A percentile compares a stretch with the other conserved stretches of the same genome.
These are phyloP conservation scores for Aspergillus sp. DNA, from an alignment of 2,329 filamentous ascomycete genomes.

Conservation along the genomic window DNA sequence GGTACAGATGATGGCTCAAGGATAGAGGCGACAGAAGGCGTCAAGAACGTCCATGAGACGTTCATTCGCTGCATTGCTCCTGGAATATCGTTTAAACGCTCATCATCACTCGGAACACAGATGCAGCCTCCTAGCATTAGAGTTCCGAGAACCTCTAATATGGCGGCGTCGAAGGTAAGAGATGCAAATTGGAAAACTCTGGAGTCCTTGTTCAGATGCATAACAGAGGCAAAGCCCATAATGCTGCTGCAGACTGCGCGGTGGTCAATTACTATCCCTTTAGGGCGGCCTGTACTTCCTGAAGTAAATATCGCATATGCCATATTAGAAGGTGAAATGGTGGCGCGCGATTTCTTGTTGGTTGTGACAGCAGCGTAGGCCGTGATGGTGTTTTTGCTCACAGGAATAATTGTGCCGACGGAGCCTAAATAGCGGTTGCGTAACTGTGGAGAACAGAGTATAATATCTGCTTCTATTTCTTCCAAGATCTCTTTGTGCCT, in stretches of 20 bases:
- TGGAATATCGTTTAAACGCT: slow-evolving; percentile 49
- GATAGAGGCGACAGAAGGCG: slow-evolving; percentile 45
- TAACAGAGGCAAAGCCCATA: slow-evolving; percentile 29
- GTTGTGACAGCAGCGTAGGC: slow-evolving; percentile 23
- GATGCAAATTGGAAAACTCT: slow-evolving; percentile 46
- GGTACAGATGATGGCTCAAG: slow-evolving; percentile 41
- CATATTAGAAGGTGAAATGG: slow-evolving; percentile 26
- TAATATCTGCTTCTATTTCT: slow-evolving; percentile 31
- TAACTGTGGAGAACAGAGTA: slow-evolving; percentile 35
- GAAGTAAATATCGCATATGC: slow-evolving; percentile 40
- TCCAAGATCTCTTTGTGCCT: slow-evolving; percentile 34
- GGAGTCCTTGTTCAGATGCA: slow-evolving; percentile 23
- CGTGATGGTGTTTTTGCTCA: slow-evolving; percentile 33
- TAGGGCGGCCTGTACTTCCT: slow-evolving; percentile 38
- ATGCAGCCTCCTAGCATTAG: slow-evolving; percentile 47
- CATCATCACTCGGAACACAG: slow-evolving; percentile 48
- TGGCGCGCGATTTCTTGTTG: background rate
- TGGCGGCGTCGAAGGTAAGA: slow-evolving; percentile 47
- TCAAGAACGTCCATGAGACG: slow-evolving; percentile 49
- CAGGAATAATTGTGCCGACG: slow-evolving; percentile 32
- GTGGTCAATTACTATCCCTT: slow-evolving; percentile 39
- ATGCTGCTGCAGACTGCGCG: slow-evolving; percentile 32
- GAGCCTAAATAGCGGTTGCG: slow-evolving; percentile 27
- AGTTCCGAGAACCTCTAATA: slow-evolving; percentile 41
- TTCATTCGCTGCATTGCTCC: slow-evolving; percentile 50